Conservation (phyloP, 2,329 filamentous ascomycete species). For the Ascochyta koolunga region DNA sequence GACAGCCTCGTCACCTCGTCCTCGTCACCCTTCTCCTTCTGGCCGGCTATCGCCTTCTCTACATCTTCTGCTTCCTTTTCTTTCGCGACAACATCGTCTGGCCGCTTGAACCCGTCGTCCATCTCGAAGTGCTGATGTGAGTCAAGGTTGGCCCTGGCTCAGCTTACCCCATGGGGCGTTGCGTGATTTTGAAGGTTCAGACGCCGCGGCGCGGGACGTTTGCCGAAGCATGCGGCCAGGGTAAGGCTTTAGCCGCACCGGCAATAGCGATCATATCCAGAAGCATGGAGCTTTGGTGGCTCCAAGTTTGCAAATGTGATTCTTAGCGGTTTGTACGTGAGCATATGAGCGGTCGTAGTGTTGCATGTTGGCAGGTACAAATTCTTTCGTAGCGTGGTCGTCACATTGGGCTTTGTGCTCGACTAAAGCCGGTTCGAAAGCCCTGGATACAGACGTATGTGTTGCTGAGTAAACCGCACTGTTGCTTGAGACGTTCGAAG, state of each 20-base stretch:
- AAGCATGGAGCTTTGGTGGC: background rate
- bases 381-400: background rate
- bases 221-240: slow-evolving; percentile 10
- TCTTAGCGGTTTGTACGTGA: background rate
- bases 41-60: background rate
- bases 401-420: background rate
- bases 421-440: background rate
- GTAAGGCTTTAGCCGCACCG: slow-evolving; percentile 11
- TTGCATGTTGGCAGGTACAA: background rate
- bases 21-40: slow-evolving; percentile 12
- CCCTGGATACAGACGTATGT: background rate
- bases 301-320: background rate
- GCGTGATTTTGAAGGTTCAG: slow-evolving; percentile 13
- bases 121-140: slow-evolving; percentile 6
- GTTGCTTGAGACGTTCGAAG: background rate
- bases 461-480: background rate
- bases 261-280: background rate
- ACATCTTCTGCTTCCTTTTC: slow-evolving; percentile 4
- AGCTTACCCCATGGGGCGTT: slow-evolving; percentile 6
- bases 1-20: slow-evolving; percentile 12
- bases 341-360: background rate
- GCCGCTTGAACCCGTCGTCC: slow-evolving; percentile 18
- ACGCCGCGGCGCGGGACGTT: slow-evolving; percentile 8
- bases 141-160: background rate
- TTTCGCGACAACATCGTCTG: slow-evolving; percentile 8